A percentile compares a stretch with the other conserved stretches of the same genome.
These are phyloP conservation scores for Cajanus cajan DNA, from an alignment of 306 rosid species.

Conservation along the genomic window DNA sequence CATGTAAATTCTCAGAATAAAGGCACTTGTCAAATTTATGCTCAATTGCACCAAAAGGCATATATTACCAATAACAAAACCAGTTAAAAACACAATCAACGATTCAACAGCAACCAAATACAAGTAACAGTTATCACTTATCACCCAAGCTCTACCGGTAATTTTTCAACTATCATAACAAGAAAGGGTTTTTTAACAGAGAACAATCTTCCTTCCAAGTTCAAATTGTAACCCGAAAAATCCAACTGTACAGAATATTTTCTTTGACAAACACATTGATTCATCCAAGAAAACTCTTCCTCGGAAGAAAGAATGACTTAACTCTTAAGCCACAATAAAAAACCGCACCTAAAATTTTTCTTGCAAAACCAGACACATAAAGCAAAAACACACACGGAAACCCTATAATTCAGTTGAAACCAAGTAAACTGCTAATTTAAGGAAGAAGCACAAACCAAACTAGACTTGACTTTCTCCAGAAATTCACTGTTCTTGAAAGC, in stretches of 20 bases:
- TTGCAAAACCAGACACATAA: neutral
- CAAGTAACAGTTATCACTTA: conserved; percentile 12
- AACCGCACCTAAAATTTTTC: neutral
- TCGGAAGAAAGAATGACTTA: neutral
- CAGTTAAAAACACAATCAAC: neutral
- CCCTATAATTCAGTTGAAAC: neutral
- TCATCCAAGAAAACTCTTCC: neutral
- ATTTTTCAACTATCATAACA: neutral
- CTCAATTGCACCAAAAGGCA: neutral
- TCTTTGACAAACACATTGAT: neutral
- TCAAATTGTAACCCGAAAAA: neutral
- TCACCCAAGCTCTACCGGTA: neutral
- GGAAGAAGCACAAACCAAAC: conserved; percentile 55
- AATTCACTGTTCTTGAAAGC: conserved; percentile 81
- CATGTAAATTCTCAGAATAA: conserved; percentile 20
- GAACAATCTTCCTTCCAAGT: neutral
- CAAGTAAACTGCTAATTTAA: neutral
- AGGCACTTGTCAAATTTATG: neutral
- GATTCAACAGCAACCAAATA: neutral
- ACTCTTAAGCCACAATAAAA: neutral
- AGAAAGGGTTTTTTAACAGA: neutral
- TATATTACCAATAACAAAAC: neutral
- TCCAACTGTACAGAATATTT: neutral
- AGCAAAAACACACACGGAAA: neutral
- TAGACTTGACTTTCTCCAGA: conserved; percentile 81